Conservation (phyloP, 495 filamentous ascomycete genomes). For the Talaromyces adpressus region DNA sequence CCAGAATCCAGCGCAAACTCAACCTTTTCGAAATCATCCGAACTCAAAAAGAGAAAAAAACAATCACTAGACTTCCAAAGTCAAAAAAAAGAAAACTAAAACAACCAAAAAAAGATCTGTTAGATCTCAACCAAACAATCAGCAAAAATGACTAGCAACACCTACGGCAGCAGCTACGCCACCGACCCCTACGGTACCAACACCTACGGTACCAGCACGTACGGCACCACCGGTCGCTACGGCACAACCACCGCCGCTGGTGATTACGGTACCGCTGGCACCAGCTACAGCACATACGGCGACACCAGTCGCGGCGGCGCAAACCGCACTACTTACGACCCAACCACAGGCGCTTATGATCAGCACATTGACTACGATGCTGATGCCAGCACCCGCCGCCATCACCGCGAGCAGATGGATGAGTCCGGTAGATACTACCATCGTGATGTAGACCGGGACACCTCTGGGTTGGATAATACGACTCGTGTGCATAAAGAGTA, state of each 20-base stretch:
- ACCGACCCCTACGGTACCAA: not conserved
- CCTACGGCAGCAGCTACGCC: constrained; percentile 3
- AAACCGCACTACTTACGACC: constrained; percentile 17
- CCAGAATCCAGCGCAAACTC: not conserved
- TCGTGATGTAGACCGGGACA: constrained; percentile 26
- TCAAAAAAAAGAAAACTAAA: not conserved
- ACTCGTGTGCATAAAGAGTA: constrained; percentile 31
- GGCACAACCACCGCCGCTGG: constrained; percentile 1
- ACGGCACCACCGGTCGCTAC: constrained; percentile 1
- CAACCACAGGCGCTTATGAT: constrained; percentile 30
- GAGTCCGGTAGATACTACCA: constrained; percentile 24
- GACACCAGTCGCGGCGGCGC: constrained; percentile 4
- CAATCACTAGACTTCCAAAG: not conserved
- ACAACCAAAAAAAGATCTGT: not conserved
- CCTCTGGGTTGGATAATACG: constrained; percentile 20
- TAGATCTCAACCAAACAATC: not conserved
- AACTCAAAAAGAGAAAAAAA: not conserved
- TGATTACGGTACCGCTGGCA: not conserved
- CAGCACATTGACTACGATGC: constrained; percentile 30
- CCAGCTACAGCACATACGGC: constrained; percentile 4
- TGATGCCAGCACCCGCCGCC: constrained; percentile 21
- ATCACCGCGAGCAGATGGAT: constrained; percentile 31
- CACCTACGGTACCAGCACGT: not conserved
- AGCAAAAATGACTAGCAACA: constrained; percentile 9
- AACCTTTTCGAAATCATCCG: not conserved